Conservation (phyloP, 768 basidiomycete species). For the Phlebiopsis gigantea region DNA sequence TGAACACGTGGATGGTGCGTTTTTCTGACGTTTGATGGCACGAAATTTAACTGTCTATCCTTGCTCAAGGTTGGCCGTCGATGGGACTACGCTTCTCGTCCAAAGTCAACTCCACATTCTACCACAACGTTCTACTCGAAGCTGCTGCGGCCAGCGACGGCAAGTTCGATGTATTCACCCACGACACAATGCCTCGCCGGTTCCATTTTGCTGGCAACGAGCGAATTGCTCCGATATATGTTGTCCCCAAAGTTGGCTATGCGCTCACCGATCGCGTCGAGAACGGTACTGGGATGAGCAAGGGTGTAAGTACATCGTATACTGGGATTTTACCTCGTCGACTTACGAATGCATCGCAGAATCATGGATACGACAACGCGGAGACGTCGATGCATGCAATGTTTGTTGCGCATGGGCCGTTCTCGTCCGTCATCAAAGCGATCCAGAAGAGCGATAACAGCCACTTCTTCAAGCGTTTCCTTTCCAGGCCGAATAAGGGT, state of each 20-base stretch:
- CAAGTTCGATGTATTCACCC: slow-evolving; percentile 76
- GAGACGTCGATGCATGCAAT: slow-evolving; percentile 79
- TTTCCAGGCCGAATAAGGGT: slow-evolving; percentile 35
- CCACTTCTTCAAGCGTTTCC: slow-evolving; percentile 18
- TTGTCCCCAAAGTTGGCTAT: slow-evolving; percentile 79
- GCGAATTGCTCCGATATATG: slow-evolving; percentile 85
- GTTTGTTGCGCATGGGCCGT: slow-evolving; percentile 91
- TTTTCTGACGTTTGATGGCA: neutral
- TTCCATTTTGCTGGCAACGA: slow-evolving; percentile 71
- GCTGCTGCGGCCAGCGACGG: slow-evolving; percentile 50
- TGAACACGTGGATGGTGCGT: slow-evolving; percentile 63
- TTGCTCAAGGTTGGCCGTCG: slow-evolving; percentile 70
- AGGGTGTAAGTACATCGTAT: slow-evolving; percentile 61
- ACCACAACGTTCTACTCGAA: slow-evolving; percentile 47
- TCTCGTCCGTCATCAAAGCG: slow-evolving; percentile 63
- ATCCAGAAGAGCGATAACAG: slow-evolving; percentile 32
- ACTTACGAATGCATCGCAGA: slow-evolving; percentile 37
- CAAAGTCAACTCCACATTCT: slow-evolving; percentile 49
- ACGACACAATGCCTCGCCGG: slow-evolving; percentile 73
- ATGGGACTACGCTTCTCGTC: slow-evolving; percentile 76
- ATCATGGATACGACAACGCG: slow-evolving; percentile 87
- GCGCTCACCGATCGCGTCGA: slow-evolving; percentile 64
- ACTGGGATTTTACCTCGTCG: neutral
- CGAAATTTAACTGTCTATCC: neutral
- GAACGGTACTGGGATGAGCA: slow-evolving; percentile 57